Percentiles rank a stretch among this genome's conserved stretches.
Evolutionary conservation across 2,329 filamentous ascomycete genomes (phyloP).

Genomic region (Ophiostoma sp.): DNA sequence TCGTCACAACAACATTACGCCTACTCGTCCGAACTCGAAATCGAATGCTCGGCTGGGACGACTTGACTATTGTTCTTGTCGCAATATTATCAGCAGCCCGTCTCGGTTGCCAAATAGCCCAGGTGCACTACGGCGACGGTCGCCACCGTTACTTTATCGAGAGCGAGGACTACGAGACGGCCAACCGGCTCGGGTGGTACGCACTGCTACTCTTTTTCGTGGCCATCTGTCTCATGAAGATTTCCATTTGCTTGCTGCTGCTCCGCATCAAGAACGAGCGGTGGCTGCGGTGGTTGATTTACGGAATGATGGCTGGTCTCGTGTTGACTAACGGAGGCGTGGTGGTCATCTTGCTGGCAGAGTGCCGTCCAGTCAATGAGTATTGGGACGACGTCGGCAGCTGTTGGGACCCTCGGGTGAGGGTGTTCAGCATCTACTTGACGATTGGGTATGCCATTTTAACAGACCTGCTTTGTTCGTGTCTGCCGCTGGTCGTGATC

Average conservation of each 20-base stretch:
- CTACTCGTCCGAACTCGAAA: conserved; percentile 37
- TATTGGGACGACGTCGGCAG: conserved; percentile 38
- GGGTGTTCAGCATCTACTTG: conserved; percentile 39
- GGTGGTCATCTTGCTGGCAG: conserved; percentile 39
- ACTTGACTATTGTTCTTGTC: conserved; percentile 40
- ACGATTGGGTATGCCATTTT: conserved; percentile 37
- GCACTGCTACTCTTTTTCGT: conserved; percentile 45
- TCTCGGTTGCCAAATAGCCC: conserved; percentile 39
- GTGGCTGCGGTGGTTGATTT: conserved; percentile 37
- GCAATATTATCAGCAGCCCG: conserved; percentile 37
- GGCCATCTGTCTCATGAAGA: conserved; percentile 44
- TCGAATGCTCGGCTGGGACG: conserved; percentile 41
- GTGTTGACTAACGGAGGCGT: conserved; percentile 37
- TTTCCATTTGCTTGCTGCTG: conserved; percentile 45
- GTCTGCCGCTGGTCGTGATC: conserved; percentile 38
- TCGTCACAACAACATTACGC: conserved; percentile 38
- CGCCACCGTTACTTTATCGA: conserved; percentile 34
- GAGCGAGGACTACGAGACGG: not conserved
- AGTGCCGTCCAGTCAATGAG: conserved; percentile 36
- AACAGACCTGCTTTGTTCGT: conserved; percentile 34
- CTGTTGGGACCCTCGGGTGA: conserved; percentile 38
- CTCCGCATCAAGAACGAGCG: conserved; percentile 44
- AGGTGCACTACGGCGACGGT: conserved; percentile 41
- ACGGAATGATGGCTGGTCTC: conserved; percentile 37
- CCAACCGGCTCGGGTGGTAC: conserved; percentile 43